phyloP scores from a whole-genome alignment of 2,329 filamentous ascomycete genomes.

The Bipolaris cookei region DNA sequence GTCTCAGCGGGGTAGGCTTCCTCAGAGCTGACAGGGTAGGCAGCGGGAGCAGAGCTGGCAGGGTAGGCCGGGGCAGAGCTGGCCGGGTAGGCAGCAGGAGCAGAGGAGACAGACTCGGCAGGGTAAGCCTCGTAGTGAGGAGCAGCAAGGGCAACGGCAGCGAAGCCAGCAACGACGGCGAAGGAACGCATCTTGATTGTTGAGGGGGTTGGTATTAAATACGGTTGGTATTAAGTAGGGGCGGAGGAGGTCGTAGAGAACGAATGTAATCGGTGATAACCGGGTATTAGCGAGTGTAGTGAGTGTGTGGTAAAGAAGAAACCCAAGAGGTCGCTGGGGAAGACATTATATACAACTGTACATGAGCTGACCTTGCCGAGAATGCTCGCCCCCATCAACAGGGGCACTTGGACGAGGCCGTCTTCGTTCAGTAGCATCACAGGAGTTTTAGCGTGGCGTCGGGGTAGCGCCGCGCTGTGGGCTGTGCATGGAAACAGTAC shows the following conservation, averaged over 20 bases:
- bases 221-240: slow-evolving; percentile 46
- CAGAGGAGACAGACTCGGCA: slow-evolving; percentile 8
- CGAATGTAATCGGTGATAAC: slow-evolving; percentile 52
- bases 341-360: slow-evolving; percentile 46
- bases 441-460: slow-evolving; percentile 32
- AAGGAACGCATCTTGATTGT: slow-evolving; percentile 51
- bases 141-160: slow-evolving; percentile 34
- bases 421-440: slow-evolving; percentile 27
- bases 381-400: slow-evolving; percentile 27
- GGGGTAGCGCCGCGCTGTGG: slow-evolving; percentile 35
- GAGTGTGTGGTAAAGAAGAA: slow-evolving; percentile 49
- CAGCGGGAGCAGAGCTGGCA: slow-evolving; percentile 1
- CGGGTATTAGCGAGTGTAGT: slow-evolving; percentile 45
- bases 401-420: slow-evolving; percentile 35
- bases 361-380: slow-evolving; percentile 35
- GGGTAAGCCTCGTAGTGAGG: slow-evolving; percentile 26
- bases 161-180: slow-evolving; percentile 42
- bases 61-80: slow-evolving; percentile 8
- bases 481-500: slow-evolving; percentile 34
- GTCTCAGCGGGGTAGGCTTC: neutral
- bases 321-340: slow-evolving; percentile 21
- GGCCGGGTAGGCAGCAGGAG: neutral
- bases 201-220: slow-evolving; percentile 36
- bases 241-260: slow-evolving; percentile 42
- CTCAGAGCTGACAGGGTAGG: neutral